Evolutionary conservation across 1,139 yeast genomes (phyloP).

Genomic region (Candida smagusa): DNA sequence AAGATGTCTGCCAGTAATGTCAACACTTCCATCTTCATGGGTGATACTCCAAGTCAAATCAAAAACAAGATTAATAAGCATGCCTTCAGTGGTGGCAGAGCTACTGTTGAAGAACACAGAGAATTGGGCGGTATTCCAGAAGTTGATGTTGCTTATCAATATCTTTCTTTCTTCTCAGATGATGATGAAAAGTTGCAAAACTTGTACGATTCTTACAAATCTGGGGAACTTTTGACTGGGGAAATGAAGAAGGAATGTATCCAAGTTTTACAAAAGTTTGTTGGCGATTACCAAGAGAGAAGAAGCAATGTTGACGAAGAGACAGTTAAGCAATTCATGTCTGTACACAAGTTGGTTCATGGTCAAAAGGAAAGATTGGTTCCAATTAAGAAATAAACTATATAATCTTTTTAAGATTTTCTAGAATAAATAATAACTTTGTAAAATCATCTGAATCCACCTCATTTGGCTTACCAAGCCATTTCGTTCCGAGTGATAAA

Average conservation of each 20-base stretch:
- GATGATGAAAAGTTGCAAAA: conserved; percentile 77
- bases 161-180: conserved; percentile 80
- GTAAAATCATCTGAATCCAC: conserved; percentile 34
- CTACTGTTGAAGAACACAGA: conserved; percentile 86
- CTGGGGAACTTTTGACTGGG: conserved; percentile 85
- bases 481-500: conserved; percentile 38
- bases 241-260: conserved; percentile 91
- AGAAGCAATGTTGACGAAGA: conserved; percentile 67
- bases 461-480: conserved; percentile 44
- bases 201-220: conserved; percentile 63
- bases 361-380: conserved; percentile 66
- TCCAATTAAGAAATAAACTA: conserved; percentile 53
- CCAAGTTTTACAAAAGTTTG: conserved; percentile 73
- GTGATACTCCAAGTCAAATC: conserved; percentile 88
- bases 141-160: conserved; percentile 93
- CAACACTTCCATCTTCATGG: conserved; percentile 85
- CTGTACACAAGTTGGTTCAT: conserved; percentile 75
- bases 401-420: conserved; percentile 26
- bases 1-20: conserved; percentile 95
- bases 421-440: conserved; percentile 40
- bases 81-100: conserved; percentile 95
- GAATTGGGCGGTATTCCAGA: conserved; percentile 90
- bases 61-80: conserved; percentile 93
- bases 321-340: conserved; percentile 72
- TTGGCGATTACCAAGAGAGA: conserved; percentile 75